Conservation (phyloP, 2,329 filamentous ascomycete genomes). For the Neofusicoccum umdonicola region DNA sequence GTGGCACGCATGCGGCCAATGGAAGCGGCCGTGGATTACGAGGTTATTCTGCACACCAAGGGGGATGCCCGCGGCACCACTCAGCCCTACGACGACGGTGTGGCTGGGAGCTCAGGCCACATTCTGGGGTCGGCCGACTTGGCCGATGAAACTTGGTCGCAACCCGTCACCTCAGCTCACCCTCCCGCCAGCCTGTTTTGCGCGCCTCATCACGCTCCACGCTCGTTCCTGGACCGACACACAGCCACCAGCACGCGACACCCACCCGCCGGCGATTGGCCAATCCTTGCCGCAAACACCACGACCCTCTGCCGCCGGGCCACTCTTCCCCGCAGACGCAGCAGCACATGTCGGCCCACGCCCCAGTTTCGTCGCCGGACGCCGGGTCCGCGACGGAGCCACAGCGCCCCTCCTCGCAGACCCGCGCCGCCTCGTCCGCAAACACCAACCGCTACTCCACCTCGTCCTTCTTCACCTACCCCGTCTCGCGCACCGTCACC, state of each 20-base stretch:
- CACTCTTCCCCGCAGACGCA: not conserved
- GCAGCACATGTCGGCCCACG: not conserved
- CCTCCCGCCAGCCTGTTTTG: not conserved
- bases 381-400: not conserved
- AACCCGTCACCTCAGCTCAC: conserved; percentile 1
- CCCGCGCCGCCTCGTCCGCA: not conserved
- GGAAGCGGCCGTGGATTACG: not conserved
- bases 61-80: not conserved
- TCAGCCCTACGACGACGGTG: conserved; percentile 7
- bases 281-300: not conserved
- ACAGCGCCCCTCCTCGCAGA: conserved; percentile 4
- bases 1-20: not conserved
- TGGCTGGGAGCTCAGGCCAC: conserved; percentile 8
- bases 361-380: not conserved
- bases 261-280: conserved; percentile 1
- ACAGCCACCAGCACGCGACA: not conserved
- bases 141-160: conserved; percentile 11
- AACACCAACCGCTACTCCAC: conserved; percentile 22
- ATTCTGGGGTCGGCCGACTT: not conserved
- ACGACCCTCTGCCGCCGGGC: no score
- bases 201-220: not conserved
- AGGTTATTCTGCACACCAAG: not conserved
- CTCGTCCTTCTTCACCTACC: conserved; percentile 49
- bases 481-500: conserved; percentile 48
- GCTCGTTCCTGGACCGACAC: not conserved